Evolutionary conservation across 176 grass and related monocot genomes (phyloP), one percentile per base, ranked within the genome.

Genomic region (Hsuehochloa calcarea): DNA sequence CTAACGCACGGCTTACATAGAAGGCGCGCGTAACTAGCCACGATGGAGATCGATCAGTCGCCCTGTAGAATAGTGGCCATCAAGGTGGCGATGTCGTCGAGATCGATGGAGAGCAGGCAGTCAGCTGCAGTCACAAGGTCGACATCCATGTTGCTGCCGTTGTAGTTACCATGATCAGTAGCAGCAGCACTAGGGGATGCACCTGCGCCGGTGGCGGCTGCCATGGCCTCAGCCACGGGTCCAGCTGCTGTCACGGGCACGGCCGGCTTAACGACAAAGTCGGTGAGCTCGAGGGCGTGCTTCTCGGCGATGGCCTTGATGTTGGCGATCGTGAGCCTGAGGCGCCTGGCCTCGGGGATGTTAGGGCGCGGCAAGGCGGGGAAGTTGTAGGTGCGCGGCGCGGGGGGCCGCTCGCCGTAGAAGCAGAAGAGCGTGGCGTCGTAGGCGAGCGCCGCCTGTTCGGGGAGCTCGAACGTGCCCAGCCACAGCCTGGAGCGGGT

Each of bases 401-500:
- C 49, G 1, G 82, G 82, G 0, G 81, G 67, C 1, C 1, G 34
- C 37, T 35, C 26, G 49, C 79, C 84, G 67, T 87, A 82, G 74
- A 87, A 87, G 84, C 79, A 82, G 74, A 60, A 90, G 39, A 87
- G 29, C 10, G 79, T 68, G 29, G 66, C 84, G 59, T 87, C 84
- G 67, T 90, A 87, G 29, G 88, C 84, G 67, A 65, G 84, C 38
- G 84, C 80, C n/a, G 73, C 88, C 84, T 82, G 8, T 73, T 22
- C 0, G 1, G 79, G 47, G 37, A 27, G 3, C 39, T 16, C 8
- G 79, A 83, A 90, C 8, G 58, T 82, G 58, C 84, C 84, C 11
- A 90, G 19, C 88, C 88, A 86, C 15, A 86, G 56, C 72, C 79
- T 77, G 20, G 45, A 0, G 10, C 65, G 78, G 23, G 14, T 56